phyloP scores from a whole-genome alignment of 129 eudicot species.

The Tagetes erecta region DNA sequence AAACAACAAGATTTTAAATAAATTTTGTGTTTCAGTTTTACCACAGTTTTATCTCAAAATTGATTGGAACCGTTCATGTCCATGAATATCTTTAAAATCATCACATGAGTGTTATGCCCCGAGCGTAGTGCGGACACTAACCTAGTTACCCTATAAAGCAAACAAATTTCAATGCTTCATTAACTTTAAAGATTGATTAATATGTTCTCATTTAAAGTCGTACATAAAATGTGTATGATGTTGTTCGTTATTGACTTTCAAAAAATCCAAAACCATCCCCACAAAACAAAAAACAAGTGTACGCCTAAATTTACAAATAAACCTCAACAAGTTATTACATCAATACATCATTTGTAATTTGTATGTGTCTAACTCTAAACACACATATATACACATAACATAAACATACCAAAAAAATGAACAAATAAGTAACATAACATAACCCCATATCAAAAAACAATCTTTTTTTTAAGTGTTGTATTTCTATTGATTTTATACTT shows the following conservation, averaged over 20 bases:
- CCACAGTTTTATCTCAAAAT: too few species aligned
- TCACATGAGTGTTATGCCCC: too few species aligned
- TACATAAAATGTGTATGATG: not conserved
- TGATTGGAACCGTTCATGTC: too few species aligned
- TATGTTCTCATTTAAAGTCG: not conserved
- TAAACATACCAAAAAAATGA: not conserved
- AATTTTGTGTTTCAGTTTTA: too few species aligned
- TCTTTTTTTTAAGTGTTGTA: constrained; percentile 1
- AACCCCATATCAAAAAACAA: not conserved
- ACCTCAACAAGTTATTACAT: constrained; percentile 8
- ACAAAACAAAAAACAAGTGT: not conserved
- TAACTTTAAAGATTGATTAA: not conserved
- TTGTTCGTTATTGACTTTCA: not conserved
- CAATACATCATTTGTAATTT: not conserved
- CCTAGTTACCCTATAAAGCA: too few species aligned
- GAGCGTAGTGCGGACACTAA: too few species aligned
- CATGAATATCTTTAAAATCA: too few species aligned
- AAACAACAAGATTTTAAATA: too few species aligned
- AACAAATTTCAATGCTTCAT: too few species aligned
- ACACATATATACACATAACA: not conserved
- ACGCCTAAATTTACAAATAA: not conserved
- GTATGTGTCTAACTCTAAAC: constrained; percentile 12
- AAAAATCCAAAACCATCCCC: not conserved
- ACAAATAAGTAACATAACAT: not conserved
- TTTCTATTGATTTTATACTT: constrained; percentile 28